Conservation (phyloP, 2,329 filamentous ascomycete genomes). For the Decorospora gaudefroyi region DNA sequence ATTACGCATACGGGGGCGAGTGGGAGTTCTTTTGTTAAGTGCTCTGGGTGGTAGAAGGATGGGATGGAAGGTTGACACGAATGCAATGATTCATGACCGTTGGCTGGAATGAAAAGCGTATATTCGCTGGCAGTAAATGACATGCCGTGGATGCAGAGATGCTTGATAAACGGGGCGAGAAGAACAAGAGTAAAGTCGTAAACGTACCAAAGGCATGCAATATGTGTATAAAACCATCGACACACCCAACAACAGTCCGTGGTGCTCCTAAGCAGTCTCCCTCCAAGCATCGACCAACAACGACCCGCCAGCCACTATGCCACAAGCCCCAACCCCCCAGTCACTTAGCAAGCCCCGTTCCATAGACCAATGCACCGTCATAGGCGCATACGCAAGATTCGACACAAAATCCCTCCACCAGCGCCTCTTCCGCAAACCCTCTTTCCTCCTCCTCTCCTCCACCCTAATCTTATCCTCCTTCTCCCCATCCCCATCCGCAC, state of each 20-base stretch:
- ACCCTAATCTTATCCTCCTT: conserved; percentile 54
- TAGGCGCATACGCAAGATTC: conserved; percentile 76
- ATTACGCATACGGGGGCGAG: conserved; percentile 73
- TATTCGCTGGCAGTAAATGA: too few species aligned
- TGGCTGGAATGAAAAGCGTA: too few species aligned
- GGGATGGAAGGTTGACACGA: too few species aligned
- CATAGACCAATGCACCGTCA: conserved; percentile 82
- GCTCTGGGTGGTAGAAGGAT: conserved; percentile 47
- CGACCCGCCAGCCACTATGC: conserved; percentile 55
- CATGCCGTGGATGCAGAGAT: too few species aligned
- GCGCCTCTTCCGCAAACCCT: conserved; percentile 40
- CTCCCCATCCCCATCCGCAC: conserved; percentile 49
- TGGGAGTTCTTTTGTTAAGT: conserved; percentile 71
- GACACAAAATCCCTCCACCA: conserved; percentile 71
- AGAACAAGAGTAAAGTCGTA: too few species aligned
- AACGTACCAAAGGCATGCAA: too few species aligned
- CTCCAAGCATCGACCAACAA: conserved; percentile 54
- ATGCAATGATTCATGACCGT: too few species aligned
- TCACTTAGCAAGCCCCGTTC: conserved; percentile 61
- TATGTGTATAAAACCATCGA: too few species aligned
- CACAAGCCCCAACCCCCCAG: conserved; percentile 62
- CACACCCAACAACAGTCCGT: too few species aligned
- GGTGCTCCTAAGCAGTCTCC: conserved; percentile 45
- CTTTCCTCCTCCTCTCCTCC: conserved; percentile 33
- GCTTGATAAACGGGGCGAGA: too few species aligned